These are phyloP conservation scores for Calonectria crousiana DNA, from an alignment of 2,329 filamentous ascomycete species.

Conservation along the genomic window DNA sequence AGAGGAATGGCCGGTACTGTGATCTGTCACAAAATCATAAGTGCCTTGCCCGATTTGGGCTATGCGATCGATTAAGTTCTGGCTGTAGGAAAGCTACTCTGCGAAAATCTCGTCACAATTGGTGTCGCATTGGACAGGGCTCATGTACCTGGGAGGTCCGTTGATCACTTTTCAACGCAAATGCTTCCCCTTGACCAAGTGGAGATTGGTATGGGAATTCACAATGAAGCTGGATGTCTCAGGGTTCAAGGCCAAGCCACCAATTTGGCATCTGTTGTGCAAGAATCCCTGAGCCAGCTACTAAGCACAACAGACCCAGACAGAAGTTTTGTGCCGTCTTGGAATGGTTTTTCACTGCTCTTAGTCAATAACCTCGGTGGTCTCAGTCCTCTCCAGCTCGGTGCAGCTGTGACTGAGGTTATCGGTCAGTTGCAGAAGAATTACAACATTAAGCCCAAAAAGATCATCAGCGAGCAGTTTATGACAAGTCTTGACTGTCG, in stretches of 20 bases:
- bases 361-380: conserved; percentile 40
- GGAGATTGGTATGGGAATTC: background rate
- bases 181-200: background rate
- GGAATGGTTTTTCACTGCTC: conserved; percentile 48
- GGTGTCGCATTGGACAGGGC: background rate
- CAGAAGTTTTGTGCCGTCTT: conserved; percentile 63
- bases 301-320: conserved; percentile 61
- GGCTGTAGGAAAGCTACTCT: background rate
- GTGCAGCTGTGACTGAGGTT: conserved; percentile 34
- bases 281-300: conserved; percentile 25
- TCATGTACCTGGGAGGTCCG: background rate
- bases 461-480: conserved; percentile 61
- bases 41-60: background rate
- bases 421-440: conserved; percentile 25
- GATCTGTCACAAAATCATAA: background rate
- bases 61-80: background rate
- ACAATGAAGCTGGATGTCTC: background rate
- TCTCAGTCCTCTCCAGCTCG: conserved; percentile 34
- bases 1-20: background rate
- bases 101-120: background rate
- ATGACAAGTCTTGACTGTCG: conserved; percentile 80
- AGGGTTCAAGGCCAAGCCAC: background rate
- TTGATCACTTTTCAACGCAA: background rate
- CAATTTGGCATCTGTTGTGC: background rate
- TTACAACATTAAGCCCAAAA: conserved; percentile 58